Evolutionary conservation across 768 basidiomycete genomes (phyloP), one percentile per base, ranked within the genome.

Genomic region (Clavulina sp.): DNA sequence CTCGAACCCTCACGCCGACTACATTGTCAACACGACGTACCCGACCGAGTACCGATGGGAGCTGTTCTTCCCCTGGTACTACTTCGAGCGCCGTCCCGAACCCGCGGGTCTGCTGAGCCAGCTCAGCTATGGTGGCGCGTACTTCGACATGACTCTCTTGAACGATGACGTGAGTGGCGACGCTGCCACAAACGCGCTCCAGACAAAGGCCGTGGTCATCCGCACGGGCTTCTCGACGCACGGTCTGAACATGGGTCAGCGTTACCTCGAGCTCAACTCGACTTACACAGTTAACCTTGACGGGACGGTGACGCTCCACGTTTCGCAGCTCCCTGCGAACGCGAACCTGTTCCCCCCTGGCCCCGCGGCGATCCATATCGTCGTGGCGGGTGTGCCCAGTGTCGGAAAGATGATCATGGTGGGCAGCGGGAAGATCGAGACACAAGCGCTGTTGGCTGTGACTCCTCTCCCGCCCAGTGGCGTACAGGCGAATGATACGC

Each of bases 11-110:
- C 84, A 87, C 62, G 67, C 76, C 5, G 82, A 86, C 61, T 75
- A 72, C 62, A 71, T 67, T 23, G 6, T 41, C 31, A 40, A 51
- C 0, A 58, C 74, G 38, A 68, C 69, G 60, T 91, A 82, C 61
- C 78, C 80, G 29, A 88, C 87, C 18, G 85, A 93, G 63, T 93
- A 92, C 62, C 72, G 87, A 48, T 81, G 88, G 30, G 89, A 95
- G 62, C 79, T 81, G 73, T 70, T 93, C 57, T 72, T 71, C 49
- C 92, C 93, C 0, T 81, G 83, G 24, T 97, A 92, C 61, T 71
- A 61, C 63, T 66, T 66, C 56, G 53, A 63, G 46, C 30, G 59
- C 1, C 61, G 67, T 44, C 70, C 70, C 3, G 51, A 53, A 9
- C 67, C 66, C 48, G 28, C 48, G 21, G 63, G 62, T 5, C 36